Base-by-base conservation (phyloP, 352 stramenopile genomes). In the Phytophthora pseudosyringae region DNA sequence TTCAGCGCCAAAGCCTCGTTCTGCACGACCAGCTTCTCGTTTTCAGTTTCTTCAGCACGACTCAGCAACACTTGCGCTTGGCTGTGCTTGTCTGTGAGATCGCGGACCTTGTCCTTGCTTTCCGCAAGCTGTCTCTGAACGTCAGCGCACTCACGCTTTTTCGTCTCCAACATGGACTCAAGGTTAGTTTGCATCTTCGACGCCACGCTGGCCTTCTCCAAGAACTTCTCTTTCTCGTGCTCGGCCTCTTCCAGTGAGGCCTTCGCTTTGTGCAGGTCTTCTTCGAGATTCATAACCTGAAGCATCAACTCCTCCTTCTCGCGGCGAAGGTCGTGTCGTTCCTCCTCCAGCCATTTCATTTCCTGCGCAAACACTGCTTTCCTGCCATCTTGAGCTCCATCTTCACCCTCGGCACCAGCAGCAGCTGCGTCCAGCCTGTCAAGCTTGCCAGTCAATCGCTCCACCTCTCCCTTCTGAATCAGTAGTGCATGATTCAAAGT, bases 291-390 rank as follows among this genome's bases (percentile, higher is more conserved):
- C 50, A 91, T 73, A 4, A 89, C 56, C 49, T 89, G 78, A 43
- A 73, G 18, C 68, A 87, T 76, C 3, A 89, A 49, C 5, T 83
- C 71, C 52, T 93, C 81, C 48, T 88, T 88, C 9, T 74, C 73
- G 3, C 73, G 67, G 10, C 79, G 71, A 12, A 91, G 67, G 26
- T 88, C 72, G 18, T 80, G 71, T 25, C 82, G 76, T 44, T 91
- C 82, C 55, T 91, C 78, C 43, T 91, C 78, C 3, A 91, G 66
- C 82, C 85, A 91, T 58, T 87, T 90, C 54, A 88, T 84, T 55
- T 93, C 79, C 50, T 91, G 78, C 4, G 71, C 71, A 43, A 86
- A 76, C 3, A 83, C 43, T 4, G 65, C 67, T 33, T 79, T 82
- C 16, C 55, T 62, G 31, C 64, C 32, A 35, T 65, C 16, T 7